Base-by-base conservation (phyloP, 2,329 filamentous ascomycete genomes). In the Cladosporium velox region DNA sequence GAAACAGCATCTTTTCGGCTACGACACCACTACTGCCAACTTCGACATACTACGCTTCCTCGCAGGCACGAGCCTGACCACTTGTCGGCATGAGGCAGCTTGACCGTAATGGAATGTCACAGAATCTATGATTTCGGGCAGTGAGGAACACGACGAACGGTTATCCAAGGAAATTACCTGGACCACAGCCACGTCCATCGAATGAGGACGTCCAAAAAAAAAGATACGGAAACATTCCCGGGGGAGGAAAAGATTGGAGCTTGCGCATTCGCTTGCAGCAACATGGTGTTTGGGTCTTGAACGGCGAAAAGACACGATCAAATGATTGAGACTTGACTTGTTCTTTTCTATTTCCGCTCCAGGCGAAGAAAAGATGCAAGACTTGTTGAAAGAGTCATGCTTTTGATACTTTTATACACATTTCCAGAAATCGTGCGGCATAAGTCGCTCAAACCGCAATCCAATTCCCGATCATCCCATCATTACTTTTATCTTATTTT, bases 401-500 rank as follows among this genome's bases (percentile, higher is more conserved):
- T 14, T 34, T n/a, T 21, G 4, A 55, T 34, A 34, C 14, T 34
- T 55, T 55, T 55, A 24, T 55, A 55, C 52, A 55, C 30, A 21
- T 34, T 47, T 12, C 8, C 38, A 15, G 32, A 34, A 21, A 21
- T 14, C 8, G 2, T 34, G 52, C 52, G 28, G 30, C 52, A 11
- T 14, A 30, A 11, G 5, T 55, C 28, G 52, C 52, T 34, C n/a
- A n/a, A 32, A 55, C 26, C 28, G 21, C 24, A 15, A 18, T 26
- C n/a, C 26, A 12, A 32, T 54, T 12, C n/a, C 14, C 10, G 4
- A 26, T 55, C 28, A 21, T 55, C 52, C 30, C 4, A 4, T 55
- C 52, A 55, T 55, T 55, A 55, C 18, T 55, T 55, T 55, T 34
- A 11, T 26, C n/a, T 41, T 38, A 4, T 54, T 30, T 54, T 55